A percentile compares a stretch with the other conserved stretches of the same genome.
These are phyloP conservation scores for Symbiotaphrina buchneri DNA, from an alignment of 495 filamentous ascomycete species.

Conservation along the genomic window DNA sequence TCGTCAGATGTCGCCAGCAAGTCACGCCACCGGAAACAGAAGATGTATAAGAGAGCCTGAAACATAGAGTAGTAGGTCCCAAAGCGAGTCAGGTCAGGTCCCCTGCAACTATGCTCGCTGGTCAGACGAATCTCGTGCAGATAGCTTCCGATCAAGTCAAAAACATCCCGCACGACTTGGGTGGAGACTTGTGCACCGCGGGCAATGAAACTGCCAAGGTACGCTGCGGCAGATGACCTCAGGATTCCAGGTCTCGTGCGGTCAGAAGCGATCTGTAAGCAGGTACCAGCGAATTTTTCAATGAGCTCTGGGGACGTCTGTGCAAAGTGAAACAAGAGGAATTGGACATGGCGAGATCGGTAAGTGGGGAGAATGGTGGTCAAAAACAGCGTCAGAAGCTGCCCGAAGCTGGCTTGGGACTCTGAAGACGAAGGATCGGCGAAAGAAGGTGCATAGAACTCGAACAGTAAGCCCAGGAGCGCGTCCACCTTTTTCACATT, in stretches of 20 bases:
- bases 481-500: conserved; percentile 82
- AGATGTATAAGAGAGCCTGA: conserved; percentile 85
- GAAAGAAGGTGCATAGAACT: conserved; percentile 51
- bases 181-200: conserved; percentile 58
- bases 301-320: conserved; percentile 52
- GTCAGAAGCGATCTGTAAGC: conserved; percentile 45
- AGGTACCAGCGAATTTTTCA: conserved; percentile 59
- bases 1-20: conserved; percentile 35
- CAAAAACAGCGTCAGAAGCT: conserved; percentile 60
- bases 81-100: conserved; percentile 67
- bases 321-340: conserved; percentile 83
- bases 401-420: conserved; percentile 29
- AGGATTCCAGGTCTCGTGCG: conserved; percentile 37
- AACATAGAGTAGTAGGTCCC: conserved; percentile 66
- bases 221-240: conserved; percentile 71
- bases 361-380: conserved; percentile 75
- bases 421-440: conserved; percentile 18
- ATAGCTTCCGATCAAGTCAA: conserved; percentile 48
- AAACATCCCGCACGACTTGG: conserved; percentile 54
- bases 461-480: conserved; percentile 79
- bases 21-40: conserved; percentile 95
- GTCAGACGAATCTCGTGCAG: conserved; percentile 40
- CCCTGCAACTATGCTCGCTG: conserved; percentile 45
- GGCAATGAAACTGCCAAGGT: conserved; percentile 81
- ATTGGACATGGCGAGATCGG: conserved; percentile 69